Evolutionary conservation across 768 basidiomycete species (phyloP).

Genomic region (Dendrothele bispora): DNA sequence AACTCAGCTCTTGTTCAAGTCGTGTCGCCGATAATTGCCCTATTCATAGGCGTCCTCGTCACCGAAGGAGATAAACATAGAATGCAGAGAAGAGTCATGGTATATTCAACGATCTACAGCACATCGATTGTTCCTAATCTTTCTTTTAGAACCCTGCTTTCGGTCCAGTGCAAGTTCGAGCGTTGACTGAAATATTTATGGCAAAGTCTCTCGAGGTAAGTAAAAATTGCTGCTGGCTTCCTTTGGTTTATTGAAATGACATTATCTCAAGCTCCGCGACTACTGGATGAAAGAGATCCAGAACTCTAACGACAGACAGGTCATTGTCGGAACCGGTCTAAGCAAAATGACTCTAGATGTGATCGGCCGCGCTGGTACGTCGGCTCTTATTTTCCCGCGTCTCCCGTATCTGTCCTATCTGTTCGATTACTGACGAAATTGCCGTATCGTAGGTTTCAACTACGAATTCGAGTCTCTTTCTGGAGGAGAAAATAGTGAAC

Average conservation of each 20-base stretch:
- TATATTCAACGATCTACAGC: conserved; percentile 11
- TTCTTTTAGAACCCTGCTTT: conserved; percentile 61
- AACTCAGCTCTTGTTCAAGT: not conserved
- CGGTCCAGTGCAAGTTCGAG: conserved; percentile 55
- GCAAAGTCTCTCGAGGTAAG: conserved; percentile 53
- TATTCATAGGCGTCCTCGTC: conserved; percentile 44
- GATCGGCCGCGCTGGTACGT: conserved; percentile 66
- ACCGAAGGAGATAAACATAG: conserved; percentile 48
- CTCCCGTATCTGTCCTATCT: not conserved
- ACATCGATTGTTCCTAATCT: not conserved
- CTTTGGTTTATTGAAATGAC: not conserved
- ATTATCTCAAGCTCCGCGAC: conserved; percentile 43
- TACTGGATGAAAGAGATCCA: conserved; percentile 38
- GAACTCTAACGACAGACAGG: conserved; percentile 25
- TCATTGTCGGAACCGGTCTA: conserved; percentile 67
- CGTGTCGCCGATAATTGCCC: not conserved
- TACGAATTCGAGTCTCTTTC: conserved; percentile 32
- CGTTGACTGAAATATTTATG: conserved; percentile 54
- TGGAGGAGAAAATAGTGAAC: conserved; percentile 40
- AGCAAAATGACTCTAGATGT: conserved; percentile 71
- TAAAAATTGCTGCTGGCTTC: not conserved
- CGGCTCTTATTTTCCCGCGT: conserved; percentile 46
- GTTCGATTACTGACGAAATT: not conserved
- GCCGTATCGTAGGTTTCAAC: conserved; percentile 21
- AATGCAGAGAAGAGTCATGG: conserved; percentile 47